These are phyloP conservation scores for Didymella glomerata DNA, from an alignment of 2,329 filamentous ascomycete genomes.

Conservation along the genomic window DNA sequence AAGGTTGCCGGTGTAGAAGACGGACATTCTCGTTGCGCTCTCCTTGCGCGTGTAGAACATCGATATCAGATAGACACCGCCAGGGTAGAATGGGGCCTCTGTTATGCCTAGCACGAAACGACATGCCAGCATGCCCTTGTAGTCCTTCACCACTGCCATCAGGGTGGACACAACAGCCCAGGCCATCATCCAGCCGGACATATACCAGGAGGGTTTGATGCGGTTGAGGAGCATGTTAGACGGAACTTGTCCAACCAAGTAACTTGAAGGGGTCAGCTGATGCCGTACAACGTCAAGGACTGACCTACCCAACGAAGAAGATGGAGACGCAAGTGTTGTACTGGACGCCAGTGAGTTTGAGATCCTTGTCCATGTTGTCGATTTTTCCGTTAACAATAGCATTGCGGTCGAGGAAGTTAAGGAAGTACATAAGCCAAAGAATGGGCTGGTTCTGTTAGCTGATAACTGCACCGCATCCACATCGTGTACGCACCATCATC, in stretches of 20 bases:
- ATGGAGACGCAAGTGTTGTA: conserved; percentile 70
- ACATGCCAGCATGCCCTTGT: conserved; percentile 43
- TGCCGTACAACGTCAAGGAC: conserved; percentile 13
- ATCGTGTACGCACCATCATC: conserved; percentile 29
- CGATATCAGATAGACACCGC: conserved; percentile 48
- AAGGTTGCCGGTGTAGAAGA: conserved; percentile 52
- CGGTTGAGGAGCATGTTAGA: conserved; percentile 55
- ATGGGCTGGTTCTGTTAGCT: conserved; percentile 11
- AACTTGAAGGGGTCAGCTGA: conserved; percentile 36
- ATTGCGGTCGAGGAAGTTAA: conserved; percentile 64
- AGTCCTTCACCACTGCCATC: conserved; percentile 40
- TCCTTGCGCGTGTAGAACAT: conserved; percentile 50
- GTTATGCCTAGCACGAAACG: conserved; percentile 39
- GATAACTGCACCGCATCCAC: not conserved
- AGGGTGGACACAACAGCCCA: conserved; percentile 48
- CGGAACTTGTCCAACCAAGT: conserved; percentile 47
- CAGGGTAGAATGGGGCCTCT: conserved; percentile 46
- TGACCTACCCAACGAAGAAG: conserved; percentile 60
- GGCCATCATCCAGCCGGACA: conserved; percentile 44
- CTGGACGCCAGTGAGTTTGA: conserved; percentile 61
- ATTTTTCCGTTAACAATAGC: conserved; percentile 72
- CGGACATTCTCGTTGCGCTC: conserved; percentile 42
- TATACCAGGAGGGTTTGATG: conserved; percentile 41
- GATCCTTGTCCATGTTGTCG: conserved; percentile 66
- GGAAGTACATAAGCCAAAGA: conserved; percentile 32